Base-by-base conservation (phyloP, 2,329 filamentous ascomycete genomes). In the Sphaceloma murrayae region DNA sequence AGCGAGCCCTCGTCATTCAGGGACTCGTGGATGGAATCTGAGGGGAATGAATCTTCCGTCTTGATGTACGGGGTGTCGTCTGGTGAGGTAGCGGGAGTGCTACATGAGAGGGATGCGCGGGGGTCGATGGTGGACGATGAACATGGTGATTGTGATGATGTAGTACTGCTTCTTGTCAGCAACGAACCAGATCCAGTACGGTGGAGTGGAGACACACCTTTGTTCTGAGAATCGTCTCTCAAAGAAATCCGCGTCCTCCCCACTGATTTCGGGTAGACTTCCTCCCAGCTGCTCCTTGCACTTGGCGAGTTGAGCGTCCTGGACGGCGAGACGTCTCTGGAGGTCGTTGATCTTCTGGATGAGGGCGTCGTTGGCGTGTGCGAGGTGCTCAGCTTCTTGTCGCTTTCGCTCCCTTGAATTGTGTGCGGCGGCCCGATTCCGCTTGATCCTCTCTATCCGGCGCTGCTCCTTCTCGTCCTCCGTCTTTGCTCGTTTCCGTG, bases 401-500 rank as follows among this genome's bases (percentile, higher is more conserved):
- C 88, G 78, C 73, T 95, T 94, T 48, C 88, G 83, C 65, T 98
- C 91, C 40, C 91, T 76, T 3, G 91, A 98, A 48, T 93, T 95
- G 72, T 96, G 91, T 30, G 91, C 91, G 34, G 91, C 91, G 48
- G 88, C 85, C 53, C 91, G 85, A 62, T 98, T 98, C 33, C 91
- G 82, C 56, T 96, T 85, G 52, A 98, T 91, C 50, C 91, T 85
- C 70, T 98, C 91, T 45, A 96, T 93, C 50, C 91, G 84, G 33
- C 91, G 83, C 66, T 98, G 91, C 67, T 96, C 91, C 69, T 98
- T 98, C 67, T 98, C 91, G 58, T 95, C 91, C 57, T 94, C 89
- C 2, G 91, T 98, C 75, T 96, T 98, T 56, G 91, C 91, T 50
- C 91, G 86, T 77, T 98, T 98, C 53, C 88, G 81, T 29, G 89